Base-by-base conservation (phyloP, 306 rosid genomes). In the Phaseolus lunatus region DNA sequence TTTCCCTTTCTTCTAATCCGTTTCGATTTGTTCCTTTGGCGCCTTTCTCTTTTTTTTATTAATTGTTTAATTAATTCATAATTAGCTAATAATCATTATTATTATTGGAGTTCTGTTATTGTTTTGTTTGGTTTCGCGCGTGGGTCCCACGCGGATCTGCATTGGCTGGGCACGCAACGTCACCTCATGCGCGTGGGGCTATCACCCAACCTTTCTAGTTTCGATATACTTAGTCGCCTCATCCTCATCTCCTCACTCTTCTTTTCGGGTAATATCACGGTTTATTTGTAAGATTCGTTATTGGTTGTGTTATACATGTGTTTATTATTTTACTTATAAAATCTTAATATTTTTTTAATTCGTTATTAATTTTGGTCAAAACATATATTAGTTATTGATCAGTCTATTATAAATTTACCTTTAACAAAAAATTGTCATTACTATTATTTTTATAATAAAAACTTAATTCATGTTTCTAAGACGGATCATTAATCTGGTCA, bases 121-220 rank as follows among this genome's bases (percentile, higher is more conserved):
- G 39, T 6, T 33, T 4, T 31, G 7, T 7, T 35, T 35, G 22
- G 27, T 45, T 71, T 49, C 33, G 29, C 9, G 1, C 0, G 39
- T 52, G 68, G 82, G 79, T 19, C 82, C 47, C 75, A 5, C 26
- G 1, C 20, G 10, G 23, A 67, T 3, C 19, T 22, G 67, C 75
- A 77, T 81, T 72, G 70, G 70, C 8, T 72, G 31, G 16, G 47
- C 87, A 84, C 79, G 87, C 74, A 58, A 66, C 43, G 12, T 58
- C 35, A 39, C 67, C 14, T 48, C 18, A 27, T 49, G 31, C 75
- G 62, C 70, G 27, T 54, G 18, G 2, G 8, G 0, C 9, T 2
- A 53, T 54, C 29, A 52, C 5, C 47, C 29, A 53, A 20, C 3
- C 61, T 20, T 5, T 43, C 15, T 5, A 2, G 16, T 43, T 11